phyloP scores from a whole-genome alignment of 768 basidiomycete species.

The Termitomyces sp. region DNA sequence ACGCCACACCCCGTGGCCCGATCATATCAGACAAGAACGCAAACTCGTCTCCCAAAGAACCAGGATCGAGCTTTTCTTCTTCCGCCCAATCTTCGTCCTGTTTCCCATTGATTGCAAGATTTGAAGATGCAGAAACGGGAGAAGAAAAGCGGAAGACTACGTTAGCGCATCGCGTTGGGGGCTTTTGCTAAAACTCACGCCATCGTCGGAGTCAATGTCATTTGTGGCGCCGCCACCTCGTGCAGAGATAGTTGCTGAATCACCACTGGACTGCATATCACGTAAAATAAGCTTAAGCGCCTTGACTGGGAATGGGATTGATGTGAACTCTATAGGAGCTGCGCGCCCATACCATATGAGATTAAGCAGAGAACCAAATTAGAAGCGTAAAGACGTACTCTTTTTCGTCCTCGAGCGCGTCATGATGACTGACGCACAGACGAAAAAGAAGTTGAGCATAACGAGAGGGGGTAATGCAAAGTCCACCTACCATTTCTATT shows the following conservation, averaged over 20 bases:
- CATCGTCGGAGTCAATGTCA: conserved; percentile 73
- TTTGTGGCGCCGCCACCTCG: conserved; percentile 34
- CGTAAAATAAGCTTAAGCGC: conserved; percentile 84
- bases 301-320: conserved; percentile 85
- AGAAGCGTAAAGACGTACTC: conserved; percentile 44
- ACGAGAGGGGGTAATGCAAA: not conserved
- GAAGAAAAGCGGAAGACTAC: not conserved
- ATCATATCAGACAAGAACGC: conserved; percentile 82
- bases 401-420: conserved; percentile 86
- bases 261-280: conserved; percentile 78
- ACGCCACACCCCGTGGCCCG: conserved; percentile 63
- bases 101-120: not conserved
- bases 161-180: conserved; percentile 2
- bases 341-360: not conserved
- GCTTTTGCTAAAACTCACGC: conserved; percentile 35
- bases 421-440: conserved; percentile 75
- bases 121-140: not conserved
- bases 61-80: conserved; percentile 63
- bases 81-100: conserved; percentile 94
- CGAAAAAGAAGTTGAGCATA: conserved; percentile 18
- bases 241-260: conserved; percentile 59
- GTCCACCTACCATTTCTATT: conserved; percentile 69
- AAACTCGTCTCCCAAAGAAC: conserved; percentile 68
- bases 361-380: conserved; percentile 10
- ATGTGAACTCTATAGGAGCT: conserved; percentile 87